Evolutionary conservation across 805 yeast species (phyloP).

Genomic region (Zygotorulaspora florentina): DNA sequence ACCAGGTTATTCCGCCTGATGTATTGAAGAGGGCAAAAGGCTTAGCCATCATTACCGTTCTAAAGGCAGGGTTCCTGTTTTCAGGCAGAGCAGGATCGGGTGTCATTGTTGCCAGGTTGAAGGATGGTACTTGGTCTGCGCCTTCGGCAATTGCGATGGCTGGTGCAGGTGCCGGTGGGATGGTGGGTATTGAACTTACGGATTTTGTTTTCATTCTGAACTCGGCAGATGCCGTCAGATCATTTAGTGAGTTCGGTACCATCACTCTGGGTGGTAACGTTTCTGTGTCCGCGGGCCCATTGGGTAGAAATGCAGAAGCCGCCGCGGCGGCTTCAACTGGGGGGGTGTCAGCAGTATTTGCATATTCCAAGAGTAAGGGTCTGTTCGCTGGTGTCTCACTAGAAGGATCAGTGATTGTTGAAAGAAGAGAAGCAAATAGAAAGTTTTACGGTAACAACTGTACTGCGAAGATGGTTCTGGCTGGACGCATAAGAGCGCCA

Average conservation of each 20-base stretch:
- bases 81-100: slow-evolving; percentile 98
- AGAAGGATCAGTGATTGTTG: slow-evolving; percentile 95
- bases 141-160: slow-evolving; percentile 95
- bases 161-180: slow-evolving; percentile 99
- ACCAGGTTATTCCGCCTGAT: slow-evolving; percentile 83
- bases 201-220: slow-evolving; percentile 93
- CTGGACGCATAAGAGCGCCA: slow-evolving; percentile 90
- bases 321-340: slow-evolving; percentile 90
- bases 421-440: slow-evolving; percentile 94
- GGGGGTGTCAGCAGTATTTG: slow-evolving; percentile 82
- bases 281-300: slow-evolving; percentile 95
- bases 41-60: slow-evolving; percentile 84
- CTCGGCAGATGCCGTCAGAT: slow-evolving; percentile 80
- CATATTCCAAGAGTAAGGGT: slow-evolving; percentile 95
- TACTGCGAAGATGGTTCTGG: slow-evolving; percentile 78
- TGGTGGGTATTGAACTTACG: slow-evolving; percentile 92
- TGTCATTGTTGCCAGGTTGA: slow-evolving; percentile 85
- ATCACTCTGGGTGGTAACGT: slow-evolving; percentile 93
- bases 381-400: slow-evolving; percentile 95
- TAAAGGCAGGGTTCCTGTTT: slow-evolving; percentile 93
- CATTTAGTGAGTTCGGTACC: slow-evolving; percentile 92
- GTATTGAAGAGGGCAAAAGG: slow-evolving; percentile 89
- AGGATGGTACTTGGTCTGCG: slow-evolving; percentile 96
- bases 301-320: slow-evolving; percentile 96
- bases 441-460: slow-evolving; percentile 88